These are phyloP conservation scores for Lentinula detonsa DNA, from an alignment of 768 basidiomycete species.

Conservation along the genomic window DNA sequence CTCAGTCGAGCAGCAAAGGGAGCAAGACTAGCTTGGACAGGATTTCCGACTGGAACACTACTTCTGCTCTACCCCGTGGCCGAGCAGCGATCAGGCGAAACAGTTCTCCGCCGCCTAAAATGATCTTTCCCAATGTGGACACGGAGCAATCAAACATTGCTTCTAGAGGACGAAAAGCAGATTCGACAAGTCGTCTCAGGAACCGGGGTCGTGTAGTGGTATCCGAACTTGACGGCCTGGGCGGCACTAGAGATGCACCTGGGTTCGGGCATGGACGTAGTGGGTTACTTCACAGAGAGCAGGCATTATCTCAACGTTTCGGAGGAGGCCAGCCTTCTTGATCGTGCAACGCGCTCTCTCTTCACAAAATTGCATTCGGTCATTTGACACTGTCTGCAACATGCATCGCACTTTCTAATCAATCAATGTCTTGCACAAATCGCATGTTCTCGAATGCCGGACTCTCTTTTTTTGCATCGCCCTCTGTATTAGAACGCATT, in stretches of 20 bases:
- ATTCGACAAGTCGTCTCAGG: conserved; percentile 8
- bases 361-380: background rate
- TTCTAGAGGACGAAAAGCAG: background rate
- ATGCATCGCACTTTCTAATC: background rate
- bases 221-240: conserved; percentile 45
- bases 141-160: conserved; percentile 6
- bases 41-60: conserved; percentile 41
- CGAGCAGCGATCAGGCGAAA: conserved; percentile 33
- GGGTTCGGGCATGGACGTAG: conserved; percentile 63
- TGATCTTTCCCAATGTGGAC: conserved; percentile 26
- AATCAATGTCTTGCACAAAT: background rate
- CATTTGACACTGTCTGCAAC: background rate
- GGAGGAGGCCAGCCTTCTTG: background rate
- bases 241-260: conserved; percentile 41
- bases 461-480: conserved; percentile 4
- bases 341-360: background rate
- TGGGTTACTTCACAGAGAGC: conserved; percentile 46
- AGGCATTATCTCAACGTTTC: conserved; percentile 10
- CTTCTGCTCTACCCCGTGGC: conserved; percentile 34
- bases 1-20: conserved; percentile 13
- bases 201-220: conserved; percentile 49
- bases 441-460: conserved; percentile 1
- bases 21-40: conserved; percentile 29
- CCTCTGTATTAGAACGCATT: background rate
- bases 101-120: conserved; percentile 51